Base-by-base conservation (phyloP, 2,329 filamentous ascomycete genomes). In the Hymenoscyphus salicellus region DNA sequence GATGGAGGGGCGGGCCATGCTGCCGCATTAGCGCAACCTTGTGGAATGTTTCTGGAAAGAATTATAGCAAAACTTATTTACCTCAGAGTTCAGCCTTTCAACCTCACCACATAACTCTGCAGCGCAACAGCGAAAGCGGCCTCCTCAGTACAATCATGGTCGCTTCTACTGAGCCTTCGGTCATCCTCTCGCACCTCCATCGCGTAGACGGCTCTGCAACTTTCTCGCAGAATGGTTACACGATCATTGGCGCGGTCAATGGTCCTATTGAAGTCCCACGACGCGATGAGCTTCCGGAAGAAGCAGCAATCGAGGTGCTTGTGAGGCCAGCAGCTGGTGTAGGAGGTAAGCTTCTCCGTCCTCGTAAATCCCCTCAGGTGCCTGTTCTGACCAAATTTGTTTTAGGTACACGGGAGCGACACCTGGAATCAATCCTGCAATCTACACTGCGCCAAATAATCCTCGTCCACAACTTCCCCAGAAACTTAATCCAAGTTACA, bases 191-290 rank as follows among this genome's bases (percentile, higher is more conserved):
- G 33, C 82, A 83, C 69, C 82, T 96, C 2, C 82, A 86, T 65
- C 89, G 88, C 67, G 85, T 91, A 30, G 91, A 96, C 75, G 92
- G 92, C 67, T 96, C 92, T 58, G 90, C 90, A 11, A 89, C 86
- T 10, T 93, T 92, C 76, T 86, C 89, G 1, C 84, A 88, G 72
- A 83, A 86, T 64, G 91, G 92, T 58, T 96, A 93, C 78, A 89
- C 88, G 55, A 85, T 98, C 69, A 86, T 96, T 62, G 91, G 90
- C 63, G 89, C 92, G 16, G 92, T 96, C 70, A 98, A 97, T 78
- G 95, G 94, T 0, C 95, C 95, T 17, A 86, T 98, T 70, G 95
- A 99, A 80, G 92, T 94, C 17, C 87, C 88, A 71, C 86, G 93
- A 73, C 87, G 92, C 72, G 94, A 99, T 75, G 92, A 98, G 77